A percentile compares a stretch with the other conserved stretches of the same genome.
phyloP scores from a whole-genome alignment of 2,329 filamentous ascomycete species.

The Diplodia scrobiculata region DNA sequence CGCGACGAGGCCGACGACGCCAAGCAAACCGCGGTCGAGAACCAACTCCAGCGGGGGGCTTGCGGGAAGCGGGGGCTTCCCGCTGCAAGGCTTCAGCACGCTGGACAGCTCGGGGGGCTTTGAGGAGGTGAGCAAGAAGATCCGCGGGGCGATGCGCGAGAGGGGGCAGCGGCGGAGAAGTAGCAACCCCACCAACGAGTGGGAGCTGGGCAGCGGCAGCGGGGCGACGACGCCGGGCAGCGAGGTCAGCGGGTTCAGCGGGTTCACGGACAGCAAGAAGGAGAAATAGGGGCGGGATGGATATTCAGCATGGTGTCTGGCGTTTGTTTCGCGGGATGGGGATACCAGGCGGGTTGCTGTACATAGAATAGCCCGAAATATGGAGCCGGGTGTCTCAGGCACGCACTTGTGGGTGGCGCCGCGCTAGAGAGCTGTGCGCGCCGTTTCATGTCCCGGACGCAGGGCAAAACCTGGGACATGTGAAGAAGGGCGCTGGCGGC shows the following conservation, averaged over 20 bases:
- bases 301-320: constrained; percentile 27
- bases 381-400: constrained; percentile 18
- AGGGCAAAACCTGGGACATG: constrained; percentile 4
- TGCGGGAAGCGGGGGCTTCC: constrained; percentile 63
- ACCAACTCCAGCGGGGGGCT: constrained; percentile 61
- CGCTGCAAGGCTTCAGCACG: constrained; percentile 69
- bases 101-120: constrained; percentile 69
- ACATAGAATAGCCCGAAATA: constrained; percentile 7
- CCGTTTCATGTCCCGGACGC: constrained; percentile 5
- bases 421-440: neutral
- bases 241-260: constrained; percentile 30
- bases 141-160: constrained; percentile 81
- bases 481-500: neutral
- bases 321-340: constrained; percentile 22
- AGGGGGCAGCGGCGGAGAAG: constrained; percentile 64
- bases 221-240: constrained; percentile 36
- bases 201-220: constrained; percentile 31
- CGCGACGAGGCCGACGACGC: constrained; percentile 80
- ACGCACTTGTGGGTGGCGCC: neutral
- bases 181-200: constrained; percentile 32
- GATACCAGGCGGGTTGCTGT: constrained; percentile 4
- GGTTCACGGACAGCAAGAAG: constrained; percentile 26
- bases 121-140: constrained; percentile 80
- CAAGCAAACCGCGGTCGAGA: constrained; percentile 70
- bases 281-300: constrained; percentile 7